These are phyloP conservation scores for Lactarius akahatsu DNA, from an alignment of 768 basidiomycete genomes.

Conservation along the genomic window DNA sequence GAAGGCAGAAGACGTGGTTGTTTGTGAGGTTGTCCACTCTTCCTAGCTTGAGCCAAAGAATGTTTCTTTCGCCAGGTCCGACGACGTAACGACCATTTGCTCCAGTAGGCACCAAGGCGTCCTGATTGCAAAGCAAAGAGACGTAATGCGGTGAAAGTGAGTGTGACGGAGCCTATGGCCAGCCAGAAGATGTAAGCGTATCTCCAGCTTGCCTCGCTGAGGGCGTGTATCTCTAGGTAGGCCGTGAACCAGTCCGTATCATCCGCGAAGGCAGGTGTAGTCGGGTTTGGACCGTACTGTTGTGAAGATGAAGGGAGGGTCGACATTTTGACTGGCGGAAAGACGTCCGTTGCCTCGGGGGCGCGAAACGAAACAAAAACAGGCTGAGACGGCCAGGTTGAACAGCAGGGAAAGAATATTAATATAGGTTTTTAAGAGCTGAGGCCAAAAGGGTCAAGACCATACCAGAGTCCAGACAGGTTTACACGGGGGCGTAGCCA, in stretches of 20 bases:
- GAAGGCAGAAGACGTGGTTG: slow-evolving; percentile 55
- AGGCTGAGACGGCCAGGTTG: slow-evolving; percentile 14
- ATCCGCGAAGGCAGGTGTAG: slow-evolving; percentile 45
- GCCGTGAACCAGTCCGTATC: slow-evolving; percentile 53
- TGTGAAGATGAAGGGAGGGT: slow-evolving; percentile 11
- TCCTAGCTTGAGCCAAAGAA: slow-evolving; percentile 38
- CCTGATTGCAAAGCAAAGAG: slow-evolving; percentile 44
- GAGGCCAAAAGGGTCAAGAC: slow-evolving; percentile 3
- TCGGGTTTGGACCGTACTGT: slow-evolving; percentile 37
- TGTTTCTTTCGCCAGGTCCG: slow-evolving; percentile 57
- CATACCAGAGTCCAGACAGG: slow-evolving; percentile 16
- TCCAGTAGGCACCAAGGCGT: slow-evolving; percentile 52
- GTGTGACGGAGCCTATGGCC: slow-evolving; percentile 43
- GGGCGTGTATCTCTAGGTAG: slow-evolving; percentile 56
- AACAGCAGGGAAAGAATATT: background rate
- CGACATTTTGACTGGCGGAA: slow-evolving; percentile 9
- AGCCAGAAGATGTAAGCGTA: slow-evolving; percentile 64
- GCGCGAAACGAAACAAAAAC: background rate
- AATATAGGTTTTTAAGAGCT: slow-evolving; percentile 1
- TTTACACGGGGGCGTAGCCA: slow-evolving; percentile 2
- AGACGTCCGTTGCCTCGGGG: background rate
- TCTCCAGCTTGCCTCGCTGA: slow-evolving; percentile 50
- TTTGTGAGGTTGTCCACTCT: slow-evolving; percentile 38
- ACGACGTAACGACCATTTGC: slow-evolving; percentile 56
- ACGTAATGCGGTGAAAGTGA: slow-evolving; percentile 44